Percentiles rank a stretch among this genome's conserved stretches.
Evolutionary conservation across 164 flowering plant genomes (phyloP).

Genomic region (Umbellularia californica): DNA sequence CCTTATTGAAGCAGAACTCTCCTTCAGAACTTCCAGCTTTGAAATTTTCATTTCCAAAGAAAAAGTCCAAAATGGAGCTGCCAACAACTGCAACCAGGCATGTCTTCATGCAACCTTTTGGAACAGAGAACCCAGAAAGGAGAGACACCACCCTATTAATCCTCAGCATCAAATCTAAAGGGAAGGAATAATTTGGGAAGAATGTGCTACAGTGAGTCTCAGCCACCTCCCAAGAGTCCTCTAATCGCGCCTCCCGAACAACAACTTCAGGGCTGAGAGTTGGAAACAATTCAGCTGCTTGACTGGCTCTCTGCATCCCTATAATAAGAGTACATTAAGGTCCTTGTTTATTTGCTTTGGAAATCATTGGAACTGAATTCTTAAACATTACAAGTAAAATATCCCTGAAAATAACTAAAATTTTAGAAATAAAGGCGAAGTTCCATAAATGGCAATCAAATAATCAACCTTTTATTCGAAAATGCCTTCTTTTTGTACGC

Average conservation of each 20-base stretch:
- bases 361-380: neutral
- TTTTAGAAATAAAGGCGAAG: too few relatives aligned
- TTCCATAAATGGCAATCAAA: neutral
- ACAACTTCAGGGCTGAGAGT: conserved; percentile 61
- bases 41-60: conserved; percentile 54
- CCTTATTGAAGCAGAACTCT: conserved; percentile 56
- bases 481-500: neutral
- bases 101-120: conserved; percentile 66
- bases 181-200: conserved; percentile 89
- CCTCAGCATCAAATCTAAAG: conserved; percentile 72
- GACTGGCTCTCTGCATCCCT: conserved; percentile 79
- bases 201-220: conserved; percentile 99
- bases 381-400: neutral
- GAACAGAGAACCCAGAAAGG: conserved; percentile 69
- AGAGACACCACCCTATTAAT: conserved; percentile 67
- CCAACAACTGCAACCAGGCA: conserved; percentile 86
- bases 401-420: too few relatives aligned
- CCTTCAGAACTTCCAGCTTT: conserved; percentile 70
- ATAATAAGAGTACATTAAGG: conserved; percentile 3
- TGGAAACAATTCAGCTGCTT: conserved; percentile 77
- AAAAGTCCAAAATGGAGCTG: conserved; percentile 33
- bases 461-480: neutral
- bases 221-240: conserved; percentile 97
- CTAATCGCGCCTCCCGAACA: conserved; percentile 95
- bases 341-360: neutral